Evolutionary conservation across 768 basidiomycete genomes (phyloP).

Genomic region (Nidularia pulvinata): DNA sequence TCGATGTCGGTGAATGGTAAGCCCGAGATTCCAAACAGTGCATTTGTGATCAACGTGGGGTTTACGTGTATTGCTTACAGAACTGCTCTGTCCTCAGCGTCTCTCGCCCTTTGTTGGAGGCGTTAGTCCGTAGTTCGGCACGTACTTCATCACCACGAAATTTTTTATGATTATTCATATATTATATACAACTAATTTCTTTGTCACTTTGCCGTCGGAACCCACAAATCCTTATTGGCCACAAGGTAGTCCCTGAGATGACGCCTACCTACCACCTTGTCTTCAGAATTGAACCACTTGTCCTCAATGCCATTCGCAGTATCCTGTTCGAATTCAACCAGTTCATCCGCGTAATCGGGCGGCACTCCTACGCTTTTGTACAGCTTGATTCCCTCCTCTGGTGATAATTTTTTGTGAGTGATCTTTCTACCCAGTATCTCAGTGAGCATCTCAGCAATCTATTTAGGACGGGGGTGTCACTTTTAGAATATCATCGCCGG

Average conservation of each 20-base stretch:
- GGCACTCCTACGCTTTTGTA: slow-evolving; percentile 12
- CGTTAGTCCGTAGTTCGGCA: too few species aligned
- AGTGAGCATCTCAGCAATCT: slow-evolving; percentile 22
- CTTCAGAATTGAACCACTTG: slow-evolving; percentile 9
- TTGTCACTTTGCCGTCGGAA: too few species aligned
- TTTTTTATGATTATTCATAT: too few species aligned
- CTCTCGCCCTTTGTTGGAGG: too few species aligned
- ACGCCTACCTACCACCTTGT: slow-evolving; percentile 18
- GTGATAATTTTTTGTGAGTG: slow-evolving; percentile 15
- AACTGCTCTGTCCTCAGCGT: too few species aligned
- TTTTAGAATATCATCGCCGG: background rate
- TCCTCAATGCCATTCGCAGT: slow-evolving; percentile 19
- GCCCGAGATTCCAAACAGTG: too few species aligned
- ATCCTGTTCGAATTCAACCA: slow-evolving; percentile 11
- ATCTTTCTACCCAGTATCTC: slow-evolving; percentile 23
- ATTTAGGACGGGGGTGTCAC: background rate
- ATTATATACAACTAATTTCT: too few species aligned
- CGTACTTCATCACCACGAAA: too few species aligned
- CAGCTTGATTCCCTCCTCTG: slow-evolving; percentile 11
- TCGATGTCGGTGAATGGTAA: too few species aligned
- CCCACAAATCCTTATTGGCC: slow-evolving; percentile 14
- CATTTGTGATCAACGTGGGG: too few species aligned
- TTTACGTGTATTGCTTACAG: too few species aligned
- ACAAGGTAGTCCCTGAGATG: slow-evolving; percentile 18
- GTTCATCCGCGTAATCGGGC: slow-evolving; percentile 9